Conservation (phyloP, 257 asterid genomes). For the Capsicum rhomboideum region DNA sequence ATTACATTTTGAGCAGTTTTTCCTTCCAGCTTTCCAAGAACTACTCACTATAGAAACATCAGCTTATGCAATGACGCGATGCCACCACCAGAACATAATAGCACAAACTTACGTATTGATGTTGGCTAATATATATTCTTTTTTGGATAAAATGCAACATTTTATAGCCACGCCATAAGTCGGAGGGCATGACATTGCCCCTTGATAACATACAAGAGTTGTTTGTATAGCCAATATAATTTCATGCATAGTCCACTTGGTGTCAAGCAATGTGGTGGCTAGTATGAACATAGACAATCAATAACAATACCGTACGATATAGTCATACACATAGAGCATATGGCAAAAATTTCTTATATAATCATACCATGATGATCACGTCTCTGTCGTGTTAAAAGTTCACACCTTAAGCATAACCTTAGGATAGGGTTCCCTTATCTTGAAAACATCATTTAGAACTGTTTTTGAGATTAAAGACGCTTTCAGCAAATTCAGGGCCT, state of each 20-base stretch:
- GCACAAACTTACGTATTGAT: no score
- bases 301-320: background rate
- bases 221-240: background rate
- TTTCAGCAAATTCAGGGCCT: slow-evolving; percentile 6
- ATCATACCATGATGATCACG: background rate
- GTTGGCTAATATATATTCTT: no score
- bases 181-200: no score
- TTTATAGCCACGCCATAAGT: no score
- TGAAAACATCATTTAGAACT: slow-evolving; percentile 7
- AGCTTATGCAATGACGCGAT: no score
- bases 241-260: background rate
- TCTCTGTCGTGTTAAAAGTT: background rate
- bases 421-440: background rate
- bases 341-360: background rate
- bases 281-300: background rate
- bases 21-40: no score
- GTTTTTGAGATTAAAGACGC: slow-evolving; percentile 3
- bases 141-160: no score
- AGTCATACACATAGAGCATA: background rate
- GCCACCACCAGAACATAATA: no score
- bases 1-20: background rate
- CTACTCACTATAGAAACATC: no score
- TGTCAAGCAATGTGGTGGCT: background rate
- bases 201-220: background rate
- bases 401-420: background rate